Evolutionary conservation across 108 stramenopile genomes (phyloP).

Genomic region (Skeletonema marinoi): DNA sequence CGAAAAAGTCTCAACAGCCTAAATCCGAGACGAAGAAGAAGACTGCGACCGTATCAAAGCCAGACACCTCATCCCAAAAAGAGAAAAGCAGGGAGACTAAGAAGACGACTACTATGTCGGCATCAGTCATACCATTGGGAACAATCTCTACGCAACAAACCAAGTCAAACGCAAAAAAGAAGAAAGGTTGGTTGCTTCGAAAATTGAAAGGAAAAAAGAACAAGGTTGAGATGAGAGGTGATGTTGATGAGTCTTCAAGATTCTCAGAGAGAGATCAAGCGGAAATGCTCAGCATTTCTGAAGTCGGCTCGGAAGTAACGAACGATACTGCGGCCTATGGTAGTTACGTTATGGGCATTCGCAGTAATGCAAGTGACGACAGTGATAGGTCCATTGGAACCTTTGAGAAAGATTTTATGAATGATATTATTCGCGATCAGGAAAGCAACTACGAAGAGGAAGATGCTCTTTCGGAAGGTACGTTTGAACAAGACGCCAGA

Average conservation of each 20-base stretch:
- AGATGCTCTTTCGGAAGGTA: background rate
- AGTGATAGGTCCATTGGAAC: conserved; percentile 39
- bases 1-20: background rate
- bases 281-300: background rate
- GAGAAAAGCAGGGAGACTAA: background rate
- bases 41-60: background rate
- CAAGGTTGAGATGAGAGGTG: background rate
- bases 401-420: conserved; percentile 41
- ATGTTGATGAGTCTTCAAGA: background rate
- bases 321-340: no score
- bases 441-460: background rate
- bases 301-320: background rate
- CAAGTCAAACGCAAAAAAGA: background rate
- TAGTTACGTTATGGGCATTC: conserved; percentile 14
- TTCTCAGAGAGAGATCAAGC: background rate
- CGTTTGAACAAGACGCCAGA: background rate
- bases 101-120: background rate
- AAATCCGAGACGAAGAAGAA: background rate
- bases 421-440: conserved; percentile 35
- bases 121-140: no score
- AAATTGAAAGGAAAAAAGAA: background rate
- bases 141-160: background rate
- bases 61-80: background rate
- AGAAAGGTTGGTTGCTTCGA: background rate
- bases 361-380: conserved; percentile 18